Conservation (phyloP, 305 asterid genomes). For the Striga hermonthica region DNA sequence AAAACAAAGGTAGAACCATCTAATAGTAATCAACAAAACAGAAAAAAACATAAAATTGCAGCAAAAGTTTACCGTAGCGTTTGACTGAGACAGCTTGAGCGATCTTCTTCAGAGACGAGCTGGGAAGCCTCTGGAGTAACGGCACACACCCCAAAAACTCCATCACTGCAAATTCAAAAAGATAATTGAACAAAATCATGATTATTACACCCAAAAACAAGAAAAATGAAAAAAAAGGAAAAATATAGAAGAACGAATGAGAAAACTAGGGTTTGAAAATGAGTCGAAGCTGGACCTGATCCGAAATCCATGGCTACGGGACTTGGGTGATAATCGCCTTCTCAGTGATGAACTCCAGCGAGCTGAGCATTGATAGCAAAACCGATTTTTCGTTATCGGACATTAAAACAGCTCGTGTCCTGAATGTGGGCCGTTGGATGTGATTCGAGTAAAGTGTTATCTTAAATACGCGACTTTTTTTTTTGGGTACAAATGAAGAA, state of each 20-base stretch:
- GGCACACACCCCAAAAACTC: constrained; percentile 92
- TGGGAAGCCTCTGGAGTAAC: constrained; percentile 82
- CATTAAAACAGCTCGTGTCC: too few relatives aligned
- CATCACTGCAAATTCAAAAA: constrained; percentile 51
- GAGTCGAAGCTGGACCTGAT: constrained; percentile 33
- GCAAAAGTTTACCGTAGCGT: constrained; percentile 51
- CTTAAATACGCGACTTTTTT: too few relatives aligned
- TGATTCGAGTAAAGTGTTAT: too few relatives aligned
- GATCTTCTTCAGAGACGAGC: constrained; percentile 68
- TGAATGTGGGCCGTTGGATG: too few relatives aligned
- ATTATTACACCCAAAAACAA: neutral
- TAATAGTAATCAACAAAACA: neutral
- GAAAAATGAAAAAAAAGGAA: neutral
- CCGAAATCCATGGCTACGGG: constrained; percentile 36
- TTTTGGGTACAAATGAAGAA: too few relatives aligned
- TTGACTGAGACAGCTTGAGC: constrained; percentile 61
- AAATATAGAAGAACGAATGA: neutral
- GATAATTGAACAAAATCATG: neutral
- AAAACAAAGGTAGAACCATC: neutral
- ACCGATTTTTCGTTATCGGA: too few relatives aligned
- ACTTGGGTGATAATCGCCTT: too few relatives aligned
- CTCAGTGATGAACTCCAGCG: too few relatives aligned
- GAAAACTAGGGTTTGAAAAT: neutral
- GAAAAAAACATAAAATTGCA: neutral
- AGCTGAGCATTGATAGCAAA: too few relatives aligned